Evolutionary conservation across 345 rosid genomes (phyloP), one percentile per base, ranked within the genome.

Genomic region (Melaleuca alternifolia): DNA sequence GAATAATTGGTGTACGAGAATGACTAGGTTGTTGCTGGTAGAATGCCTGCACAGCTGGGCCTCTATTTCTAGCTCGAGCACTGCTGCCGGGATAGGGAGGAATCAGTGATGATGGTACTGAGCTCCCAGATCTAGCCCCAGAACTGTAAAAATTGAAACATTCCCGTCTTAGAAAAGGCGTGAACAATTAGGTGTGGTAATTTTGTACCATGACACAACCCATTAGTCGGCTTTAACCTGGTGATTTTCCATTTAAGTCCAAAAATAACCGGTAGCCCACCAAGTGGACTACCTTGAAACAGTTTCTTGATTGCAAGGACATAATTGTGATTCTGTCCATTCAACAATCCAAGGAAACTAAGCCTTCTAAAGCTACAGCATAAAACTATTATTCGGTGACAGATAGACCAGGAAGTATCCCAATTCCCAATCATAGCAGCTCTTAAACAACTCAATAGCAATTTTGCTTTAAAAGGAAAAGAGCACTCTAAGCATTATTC

Each of bases 1-100:
- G 85, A 85, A 90, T 84, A 12, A 91, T 56, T 10, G 97, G 85
- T 0, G 56, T 51, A 37, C 61, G 85, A 83, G 85, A 83, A 93
- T 92, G 33, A 92, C 61, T 44, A 92, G 95, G 6, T 94, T 85
- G 98, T 89, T 92, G 99, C 85, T 96, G 99, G 91, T 95, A 97
- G 91, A 95, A 97, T 53, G 98, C 99, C 89, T 96, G 98, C 56
- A 96, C 95, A 54, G 99, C 98, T 89, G 95, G 99, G 85, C 94
- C 95, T 90, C 99, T 91, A 85, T 95, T 98, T 61, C 95, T 93
- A n/a, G 95, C 91, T 33, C 99, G 93, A 28, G 96, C 96, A 85
- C 92, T 96, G 91, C 98, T 97, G 87, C 98, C 99, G 16, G 94
- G 97, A 88, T 95, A 97, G 79, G 97, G 95, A 20, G 96, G 95